Base-by-base conservation (phyloP, 2,329 filamentous ascomycete genomes). In the Triangularia verruculosa region DNA sequence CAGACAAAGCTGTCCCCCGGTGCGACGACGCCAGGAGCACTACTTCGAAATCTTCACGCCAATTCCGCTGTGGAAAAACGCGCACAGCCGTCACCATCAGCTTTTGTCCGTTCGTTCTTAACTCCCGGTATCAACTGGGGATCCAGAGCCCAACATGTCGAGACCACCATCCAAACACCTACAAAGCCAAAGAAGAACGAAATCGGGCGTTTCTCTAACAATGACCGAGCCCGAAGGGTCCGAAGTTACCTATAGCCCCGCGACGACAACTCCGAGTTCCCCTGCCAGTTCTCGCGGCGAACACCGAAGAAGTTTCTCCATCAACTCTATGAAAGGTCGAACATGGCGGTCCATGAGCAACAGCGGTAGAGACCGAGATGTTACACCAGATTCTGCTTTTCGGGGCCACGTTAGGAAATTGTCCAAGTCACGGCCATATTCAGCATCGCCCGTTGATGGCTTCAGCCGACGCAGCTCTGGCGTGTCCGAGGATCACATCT, bases 381-480 rank as follows among this genome's bases (percentile, higher is more conserved):
- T 61, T 3, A 56, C 61, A 22, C 57, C 63, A 20, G 63, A 62
- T 8, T 60, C 53, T 51, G 65, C 65, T 57, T 62, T 61, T 54
- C 63, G 64, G 27, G 52, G 20, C 55, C 66, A 71, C 27, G 47
- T 56, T n/a, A 62, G 68, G 24, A 70, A 55, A 61, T 58, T 72
- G 8, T 72, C 71, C 32, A 70, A 69, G 32, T 68, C 70, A 25
- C 63, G 69, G 11, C 65, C 64, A 7, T 32, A 61, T 5, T 72
- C 71, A 3, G 65, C 70, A 2, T 67, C 70, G 1, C 60, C 51
- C 1, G 65, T 69, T 39, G 69, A 70, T n/a, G 51, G 59, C 13
- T 63, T 69, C 27, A 70, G 66, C 30, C 73, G 74, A 13, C 71
- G 74, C 2, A 68, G 69, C 53, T 77, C 75, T 6, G 67, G 67